Evolutionary conservation across 257 asterid genomes (phyloP).

Genomic region (Orobanche coerulescens): DNA sequence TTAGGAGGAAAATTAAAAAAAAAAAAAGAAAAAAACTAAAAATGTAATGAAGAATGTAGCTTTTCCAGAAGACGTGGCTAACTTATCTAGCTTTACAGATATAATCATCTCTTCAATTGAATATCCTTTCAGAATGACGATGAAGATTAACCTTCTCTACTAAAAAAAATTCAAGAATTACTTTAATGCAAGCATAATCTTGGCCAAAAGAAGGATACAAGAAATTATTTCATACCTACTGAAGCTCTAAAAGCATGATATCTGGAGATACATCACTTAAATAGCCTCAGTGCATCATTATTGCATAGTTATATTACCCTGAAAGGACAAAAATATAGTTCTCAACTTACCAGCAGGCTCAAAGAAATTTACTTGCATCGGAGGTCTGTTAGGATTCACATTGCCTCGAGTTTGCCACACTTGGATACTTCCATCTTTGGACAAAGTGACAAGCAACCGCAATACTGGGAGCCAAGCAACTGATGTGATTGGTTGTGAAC

Average conservation of each 20-base stretch:
- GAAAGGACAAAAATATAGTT: slow-evolving; percentile 19
- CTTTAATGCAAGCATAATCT: slow-evolving; percentile 3
- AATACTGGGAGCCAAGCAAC: slow-evolving; percentile 82
- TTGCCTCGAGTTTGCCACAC: slow-evolving; percentile 91
- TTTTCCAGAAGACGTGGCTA: neutral
- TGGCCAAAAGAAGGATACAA: neutral
- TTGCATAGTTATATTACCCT: slow-evolving; percentile 15
- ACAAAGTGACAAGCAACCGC: slow-evolving; percentile 84
- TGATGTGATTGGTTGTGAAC: slow-evolving; percentile 96
- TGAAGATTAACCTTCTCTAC: neutral
- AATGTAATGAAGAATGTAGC: neutral
- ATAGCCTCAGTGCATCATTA: slow-evolving; percentile 4
- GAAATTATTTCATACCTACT: slow-evolving; percentile 10
- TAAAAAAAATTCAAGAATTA: neutral
- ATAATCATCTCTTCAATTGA: slow-evolving; percentile 15
- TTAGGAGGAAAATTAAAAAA: neutral
- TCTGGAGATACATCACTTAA: slow-evolving; percentile 14
- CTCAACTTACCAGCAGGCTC: slow-evolving; percentile 90
- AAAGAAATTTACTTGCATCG: slow-evolving; percentile 88
- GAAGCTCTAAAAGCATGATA: slow-evolving; percentile 17
- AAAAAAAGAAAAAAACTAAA: neutral
- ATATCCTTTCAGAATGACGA: slow-evolving; percentile 14
- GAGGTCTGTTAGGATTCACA: slow-evolving; percentile 83
- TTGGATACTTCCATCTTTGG: slow-evolving; percentile 93
- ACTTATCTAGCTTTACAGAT: slow-evolving; percentile 10